Evolutionary conservation across 2,329 filamentous ascomycete species (phyloP), one percentile per base, ranked within the genome.

Genomic region (Dryadomyces sulphureus): DNA sequence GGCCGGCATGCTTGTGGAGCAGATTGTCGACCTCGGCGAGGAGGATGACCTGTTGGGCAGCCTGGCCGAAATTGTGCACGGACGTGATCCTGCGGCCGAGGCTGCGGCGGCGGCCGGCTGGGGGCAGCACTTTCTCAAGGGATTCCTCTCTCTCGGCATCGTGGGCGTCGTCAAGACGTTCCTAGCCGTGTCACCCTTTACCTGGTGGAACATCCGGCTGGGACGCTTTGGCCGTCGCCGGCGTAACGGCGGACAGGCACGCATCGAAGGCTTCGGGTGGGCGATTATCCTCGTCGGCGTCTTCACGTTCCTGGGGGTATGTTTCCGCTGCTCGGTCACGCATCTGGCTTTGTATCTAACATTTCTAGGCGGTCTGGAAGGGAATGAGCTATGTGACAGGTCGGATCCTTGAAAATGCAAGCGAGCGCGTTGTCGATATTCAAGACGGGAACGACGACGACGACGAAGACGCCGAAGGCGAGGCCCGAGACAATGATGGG

Each of bases 101-200:
- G 48, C 60, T 70, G 12, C 63, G 63, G 1, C 16, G 6, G 39
- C 12, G 3, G 2, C 5, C 6, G 22, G 77, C 1, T 96, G 90
- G 90, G 56, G 69, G 7, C 78, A 84, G 54, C 92, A 98, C 59
- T 92, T 95, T 54, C 52, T 84, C 48, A 95, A 95, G 62, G 92
- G 92, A 0, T 71, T 95, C 53, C 81, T 90, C n/a, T 90, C 86
- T 5, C 72, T 96, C 43, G 92, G 92, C 7, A 66, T 96, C 7
- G 66, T 96, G 17, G 89, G 90, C 0, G 84, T 94, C 49, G 60
- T 88, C 47, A 94, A 94, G 62, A 81, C 83, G 24, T 68, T 93
- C 45, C 64, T 93, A 43, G 74, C 79, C 16, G 68, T 88, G 58
- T 81, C 77, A 17, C 78, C 90, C 2, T 88, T 80, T 66, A 74